Evolutionary conservation across 345 rosid species (phyloP).

Genomic region (Bretschneidera sinensis): DNA sequence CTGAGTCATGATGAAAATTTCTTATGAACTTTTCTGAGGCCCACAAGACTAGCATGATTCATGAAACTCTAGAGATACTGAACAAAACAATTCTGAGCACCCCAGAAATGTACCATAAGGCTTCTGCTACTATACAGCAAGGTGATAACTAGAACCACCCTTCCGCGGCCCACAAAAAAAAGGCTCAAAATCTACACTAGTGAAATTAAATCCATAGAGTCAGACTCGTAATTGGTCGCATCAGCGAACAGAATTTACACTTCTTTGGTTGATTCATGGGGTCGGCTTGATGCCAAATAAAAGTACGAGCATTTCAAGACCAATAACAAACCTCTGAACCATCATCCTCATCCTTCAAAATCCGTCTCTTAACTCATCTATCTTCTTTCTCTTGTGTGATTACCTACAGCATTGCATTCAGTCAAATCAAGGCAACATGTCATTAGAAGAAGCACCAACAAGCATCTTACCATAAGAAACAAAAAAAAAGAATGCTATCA

Average conservation of each 20-base stretch:
- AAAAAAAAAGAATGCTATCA: conserved; percentile 19
- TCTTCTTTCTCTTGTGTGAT: conserved; percentile 34
- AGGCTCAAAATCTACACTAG: background rate
- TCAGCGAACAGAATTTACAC: background rate
- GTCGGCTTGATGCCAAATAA: background rate
- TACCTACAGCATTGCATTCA: conserved; percentile 42
- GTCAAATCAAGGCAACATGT: conserved; percentile 4
- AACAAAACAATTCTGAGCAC: background rate
- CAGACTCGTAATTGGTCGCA: background rate
- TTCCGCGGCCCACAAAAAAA: background rate
- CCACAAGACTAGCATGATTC: background rate
- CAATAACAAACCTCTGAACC: conserved; percentile 68
- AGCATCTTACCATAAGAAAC: conserved; percentile 20
- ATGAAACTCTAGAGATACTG: background rate
- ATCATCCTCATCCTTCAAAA: conserved; percentile 50
- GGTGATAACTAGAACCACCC: background rate
- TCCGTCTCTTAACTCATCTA: conserved; percentile 53
- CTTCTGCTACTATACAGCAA: background rate
- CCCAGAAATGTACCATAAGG: background rate
- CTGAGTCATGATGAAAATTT: too few relatives aligned
- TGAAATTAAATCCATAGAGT: background rate
- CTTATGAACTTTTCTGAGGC: too few relatives aligned
- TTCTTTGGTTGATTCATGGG: background rate
- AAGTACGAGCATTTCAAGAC: background rate
- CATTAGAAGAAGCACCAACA: conserved; percentile 16